Conservation (phyloP, 1,284 basidiomycete species). For the Coriolopsis trogii region DNA sequence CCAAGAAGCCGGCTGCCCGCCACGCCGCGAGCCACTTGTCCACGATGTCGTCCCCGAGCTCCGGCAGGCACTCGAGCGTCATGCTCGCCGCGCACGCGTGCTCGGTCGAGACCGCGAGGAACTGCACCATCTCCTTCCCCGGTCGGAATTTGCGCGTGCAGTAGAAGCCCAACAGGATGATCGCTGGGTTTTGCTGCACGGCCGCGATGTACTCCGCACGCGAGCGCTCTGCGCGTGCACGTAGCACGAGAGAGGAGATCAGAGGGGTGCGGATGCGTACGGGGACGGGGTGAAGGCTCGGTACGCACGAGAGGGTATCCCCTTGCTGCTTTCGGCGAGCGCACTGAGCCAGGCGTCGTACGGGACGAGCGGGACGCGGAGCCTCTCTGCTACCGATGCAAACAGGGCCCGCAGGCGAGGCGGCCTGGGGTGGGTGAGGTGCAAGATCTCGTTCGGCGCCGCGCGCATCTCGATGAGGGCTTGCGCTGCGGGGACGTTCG, state of each 20-base stretch:
- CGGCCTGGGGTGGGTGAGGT: conserved; percentile 30
- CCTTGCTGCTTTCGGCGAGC: conserved; percentile 3
- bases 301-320: background rate
- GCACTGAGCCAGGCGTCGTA: conserved; percentile 19
- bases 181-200: conserved; percentile 8
- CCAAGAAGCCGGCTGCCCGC: background rate
- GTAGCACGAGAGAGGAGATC: background rate
- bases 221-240: background rate
- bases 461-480: conserved; percentile 23
- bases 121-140: background rate
- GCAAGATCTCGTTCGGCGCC: conserved; percentile 16
- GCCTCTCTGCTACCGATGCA: conserved; percentile 8
- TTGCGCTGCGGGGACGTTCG: conserved; percentile 20
- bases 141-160: background rate
- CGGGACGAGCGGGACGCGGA: conserved; percentile 20
- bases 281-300: background rate
- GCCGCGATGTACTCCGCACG: background rate
- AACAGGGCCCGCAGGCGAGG: conserved; percentile 17
- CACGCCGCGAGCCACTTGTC: background rate
- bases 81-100: background rate
- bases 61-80: background rate
- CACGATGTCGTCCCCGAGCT: background rate
- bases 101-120: background rate
- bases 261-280: too few species aligned
- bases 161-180: conserved; percentile 20